A percentile compares a stretch with the other conserved stretches of the same genome.
These are phyloP conservation scores for Fusarium staphyleae DNA, from an alignment of 2,329 filamentous ascomycete genomes.

Conservation along the genomic window DNA sequence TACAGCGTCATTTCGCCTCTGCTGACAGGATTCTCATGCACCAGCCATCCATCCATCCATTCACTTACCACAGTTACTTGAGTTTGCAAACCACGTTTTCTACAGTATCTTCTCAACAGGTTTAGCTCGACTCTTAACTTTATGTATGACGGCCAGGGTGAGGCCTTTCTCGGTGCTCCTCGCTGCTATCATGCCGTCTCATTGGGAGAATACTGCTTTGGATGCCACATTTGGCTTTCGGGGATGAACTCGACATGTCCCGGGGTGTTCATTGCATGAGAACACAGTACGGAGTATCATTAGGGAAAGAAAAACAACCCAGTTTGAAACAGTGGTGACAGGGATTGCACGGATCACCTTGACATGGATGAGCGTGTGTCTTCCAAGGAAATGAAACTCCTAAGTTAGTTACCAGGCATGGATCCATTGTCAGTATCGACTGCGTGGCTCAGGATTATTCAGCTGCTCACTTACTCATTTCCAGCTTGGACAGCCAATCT, in stretches of 20 bases:
- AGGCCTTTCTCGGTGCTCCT: slow-evolving; percentile 3
- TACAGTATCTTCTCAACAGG: background rate
- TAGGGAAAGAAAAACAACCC: slow-evolving; percentile 10
- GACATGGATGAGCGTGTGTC: slow-evolving; percentile 15
- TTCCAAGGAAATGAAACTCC: slow-evolving; percentile 10
- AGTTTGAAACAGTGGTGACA: slow-evolving; percentile 25
- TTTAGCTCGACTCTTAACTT: background rate
- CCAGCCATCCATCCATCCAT: background rate
- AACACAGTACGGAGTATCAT: too few relatives aligned
- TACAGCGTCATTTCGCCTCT: slow-evolving; percentile 19
- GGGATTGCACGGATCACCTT: background rate
- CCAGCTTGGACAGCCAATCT: slow-evolving; percentile 9
- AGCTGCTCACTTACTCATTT: slow-evolving; percentile 19
- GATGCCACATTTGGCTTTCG: slow-evolving; percentile 25
- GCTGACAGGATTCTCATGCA: slow-evolving; percentile 21
- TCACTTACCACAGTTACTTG: background rate
- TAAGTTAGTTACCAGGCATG: slow-evolving; percentile 11
- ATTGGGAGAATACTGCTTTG: slow-evolving; percentile 1
- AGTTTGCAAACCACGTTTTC: background rate
- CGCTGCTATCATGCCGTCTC: background rate
- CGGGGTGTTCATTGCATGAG: background rate
- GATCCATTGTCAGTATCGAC: slow-evolving; percentile 14
- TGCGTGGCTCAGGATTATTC: slow-evolving; percentile 15
- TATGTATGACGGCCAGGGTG: background rate
- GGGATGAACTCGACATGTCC: slow-evolving; percentile 3